phyloP scores from a whole-genome alignment of 192 early-diverging fungal species.

The Gonapodya sp. region DNA sequence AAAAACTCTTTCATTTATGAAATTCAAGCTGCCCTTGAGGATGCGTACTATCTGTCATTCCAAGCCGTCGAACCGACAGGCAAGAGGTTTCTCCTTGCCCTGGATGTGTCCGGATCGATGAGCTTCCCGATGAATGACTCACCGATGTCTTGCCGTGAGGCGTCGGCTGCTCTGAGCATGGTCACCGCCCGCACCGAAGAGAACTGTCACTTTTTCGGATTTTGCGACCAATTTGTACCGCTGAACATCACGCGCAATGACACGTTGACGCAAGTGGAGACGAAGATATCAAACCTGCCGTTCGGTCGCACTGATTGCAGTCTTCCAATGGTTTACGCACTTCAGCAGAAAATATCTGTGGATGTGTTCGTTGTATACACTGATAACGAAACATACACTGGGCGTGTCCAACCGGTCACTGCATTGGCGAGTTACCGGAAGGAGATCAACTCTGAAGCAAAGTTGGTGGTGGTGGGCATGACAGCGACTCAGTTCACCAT shows the following conservation, averaged over 20 bases:
- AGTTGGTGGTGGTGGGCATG: slow-evolving; percentile 21
- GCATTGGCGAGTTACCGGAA: slow-evolving; percentile 17
- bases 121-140: neutral
- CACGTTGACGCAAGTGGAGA: neutral
- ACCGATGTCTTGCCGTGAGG: neutral
- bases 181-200: slow-evolving; percentile 12
- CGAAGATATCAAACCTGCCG: slow-evolving; percentile 11
- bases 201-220: slow-evolving; percentile 5
- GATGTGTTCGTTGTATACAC: slow-evolving; percentile 21
- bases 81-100: slow-evolving; percentile 13
- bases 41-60: slow-evolving; percentile 19
- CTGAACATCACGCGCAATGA: neutral
- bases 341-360: slow-evolving; percentile 16
- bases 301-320: slow-evolving; percentile 21
- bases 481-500: slow-evolving; percentile 17
- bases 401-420: slow-evolving; percentile 17
- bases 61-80: slow-evolving; percentile 18
- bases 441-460: slow-evolving; percentile 14
- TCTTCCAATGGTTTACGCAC: slow-evolving; percentile 18
- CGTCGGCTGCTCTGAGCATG: slow-evolving; percentile 19
- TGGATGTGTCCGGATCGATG: slow-evolving; percentile 24
- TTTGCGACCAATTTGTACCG: slow-evolving; percentile 6
- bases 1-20: too few species aligned
- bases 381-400: slow-evolving; percentile 22
- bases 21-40: slow-evolving; percentile 15